Percentiles rank a stretch among this genome's conserved stretches.
These are phyloP conservation scores for Paraconiothyrium brasiliense DNA, from an alignment of 2,329 filamentous ascomycete species.

Conservation along the genomic window DNA sequence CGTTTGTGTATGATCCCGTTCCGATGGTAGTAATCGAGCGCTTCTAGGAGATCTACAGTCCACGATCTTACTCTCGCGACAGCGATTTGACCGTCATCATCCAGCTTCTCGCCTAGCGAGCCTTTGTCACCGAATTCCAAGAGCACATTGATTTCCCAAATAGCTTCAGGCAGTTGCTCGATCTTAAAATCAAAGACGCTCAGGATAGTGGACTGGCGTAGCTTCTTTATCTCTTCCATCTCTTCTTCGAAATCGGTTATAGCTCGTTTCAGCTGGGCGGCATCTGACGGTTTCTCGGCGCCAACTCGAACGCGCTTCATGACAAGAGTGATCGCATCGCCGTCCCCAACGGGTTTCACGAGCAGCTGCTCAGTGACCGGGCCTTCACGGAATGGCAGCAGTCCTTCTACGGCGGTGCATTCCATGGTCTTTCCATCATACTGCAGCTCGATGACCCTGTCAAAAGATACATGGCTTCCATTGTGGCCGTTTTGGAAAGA, in stretches of 20 bases:
- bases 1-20: slow-evolving; percentile 85
- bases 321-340: slow-evolving; percentile 64
- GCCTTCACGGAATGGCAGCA: slow-evolving; percentile 71
- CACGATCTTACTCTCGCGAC: slow-evolving; percentile 82
- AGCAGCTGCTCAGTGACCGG: slow-evolving; percentile 74
- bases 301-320: slow-evolving; percentile 61
- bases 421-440: slow-evolving; percentile 69
- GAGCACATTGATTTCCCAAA: slow-evolving; percentile 79
- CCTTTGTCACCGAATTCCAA: slow-evolving; percentile 83
- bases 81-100: slow-evolving; percentile 77
- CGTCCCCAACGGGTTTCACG: slow-evolving; percentile 71
- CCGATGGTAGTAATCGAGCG: slow-evolving; percentile 84
- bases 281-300: slow-evolving; percentile 67
- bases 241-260: slow-evolving; percentile 79
- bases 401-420: slow-evolving; percentile 75
- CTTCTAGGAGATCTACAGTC: slow-evolving; percentile 92
- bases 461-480: slow-evolving; percentile 65
- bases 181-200: slow-evolving; percentile 87
- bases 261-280: slow-evolving; percentile 75
- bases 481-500: slow-evolving; percentile 45
- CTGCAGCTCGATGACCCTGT: slow-evolving; percentile 70
- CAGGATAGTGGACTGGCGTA: slow-evolving; percentile 80
- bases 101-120: slow-evolving; percentile 81
- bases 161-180: slow-evolving; percentile 55
- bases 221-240: slow-evolving; percentile 77